Evolutionary conservation across 2,329 filamentous ascomycete species (phyloP).

Genomic region (Metarhizium humberi): DNA sequence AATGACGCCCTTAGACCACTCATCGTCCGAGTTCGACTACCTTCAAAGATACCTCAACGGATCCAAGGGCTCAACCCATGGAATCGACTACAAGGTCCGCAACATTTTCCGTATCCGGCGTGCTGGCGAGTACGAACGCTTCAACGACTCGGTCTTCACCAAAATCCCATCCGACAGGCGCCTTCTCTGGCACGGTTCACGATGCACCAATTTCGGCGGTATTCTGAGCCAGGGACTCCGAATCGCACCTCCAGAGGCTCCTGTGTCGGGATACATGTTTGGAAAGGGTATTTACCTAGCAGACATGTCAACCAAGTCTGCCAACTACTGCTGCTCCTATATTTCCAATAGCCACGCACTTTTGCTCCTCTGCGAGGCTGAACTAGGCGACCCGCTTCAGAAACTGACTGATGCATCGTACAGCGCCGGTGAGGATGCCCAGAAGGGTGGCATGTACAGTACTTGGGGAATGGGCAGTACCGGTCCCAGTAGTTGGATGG

Average conservation of each 20-base stretch:
- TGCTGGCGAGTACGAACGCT: conserved; percentile 60
- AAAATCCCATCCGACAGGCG: conserved; percentile 55
- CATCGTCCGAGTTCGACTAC: conserved; percentile 52
- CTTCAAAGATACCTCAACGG: conserved; percentile 59
- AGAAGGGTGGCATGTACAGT: conserved; percentile 47
- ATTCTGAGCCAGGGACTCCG: conserved; percentile 81
- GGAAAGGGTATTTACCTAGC: conserved; percentile 85
- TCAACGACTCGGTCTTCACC: conserved; percentile 46
- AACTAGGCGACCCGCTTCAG: conserved; percentile 65
- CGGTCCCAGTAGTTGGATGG: conserved; percentile 64
- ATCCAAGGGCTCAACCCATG: conserved; percentile 60
- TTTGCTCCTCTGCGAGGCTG: conserved; percentile 72
- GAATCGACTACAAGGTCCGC: conserved; percentile 48
- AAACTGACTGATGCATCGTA: conserved; percentile 50
- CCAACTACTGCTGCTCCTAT: conserved; percentile 59
- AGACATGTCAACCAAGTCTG: conserved; percentile 76
- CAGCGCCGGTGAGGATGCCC: conserved; percentile 54
- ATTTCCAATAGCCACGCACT: conserved; percentile 62
- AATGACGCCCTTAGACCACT: conserved; percentile 58
- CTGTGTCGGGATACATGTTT: conserved; percentile 76
- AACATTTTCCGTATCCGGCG: conserved; percentile 80
- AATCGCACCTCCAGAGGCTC: conserved; percentile 81
- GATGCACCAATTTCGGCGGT: conserved; percentile 75
- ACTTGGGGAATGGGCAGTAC: conserved; percentile 62
- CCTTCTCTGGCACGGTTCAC: conserved; percentile 81